Evolutionary conservation across 2,329 filamentous ascomycete species (phyloP).

Genomic region (Talaromyces sp.): DNA sequence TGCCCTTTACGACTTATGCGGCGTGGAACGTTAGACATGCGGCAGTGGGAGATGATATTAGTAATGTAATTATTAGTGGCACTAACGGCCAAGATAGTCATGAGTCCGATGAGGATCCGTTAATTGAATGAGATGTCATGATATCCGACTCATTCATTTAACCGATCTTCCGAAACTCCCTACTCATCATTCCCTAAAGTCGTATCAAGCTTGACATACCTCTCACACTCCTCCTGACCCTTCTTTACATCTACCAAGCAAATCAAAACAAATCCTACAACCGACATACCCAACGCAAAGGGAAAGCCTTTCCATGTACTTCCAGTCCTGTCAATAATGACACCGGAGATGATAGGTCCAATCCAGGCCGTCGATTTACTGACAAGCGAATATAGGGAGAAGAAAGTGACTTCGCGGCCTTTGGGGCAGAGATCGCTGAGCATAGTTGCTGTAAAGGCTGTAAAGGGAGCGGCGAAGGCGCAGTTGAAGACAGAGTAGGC

Average conservation of each 20-base stretch:
- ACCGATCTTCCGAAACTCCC: not conserved
- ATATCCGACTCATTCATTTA: not conserved
- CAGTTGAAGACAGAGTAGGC: constrained; percentile 7
- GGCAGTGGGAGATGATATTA: not conserved
- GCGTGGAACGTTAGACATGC: not conserved
- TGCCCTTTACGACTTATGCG: not conserved
- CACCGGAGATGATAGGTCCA: constrained; percentile 2
- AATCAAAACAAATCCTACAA: constrained; percentile 4
- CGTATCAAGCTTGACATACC: constrained; percentile 4
- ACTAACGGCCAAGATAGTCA: not conserved
- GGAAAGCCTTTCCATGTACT: constrained; percentile 4
- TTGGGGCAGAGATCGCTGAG: not conserved
- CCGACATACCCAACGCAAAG: constrained; percentile 3
- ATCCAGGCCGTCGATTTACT: constrained; percentile 5
- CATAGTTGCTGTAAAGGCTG: not conserved
- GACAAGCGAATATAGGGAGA: not conserved
- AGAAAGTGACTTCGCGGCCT: not conserved
- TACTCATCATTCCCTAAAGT: not conserved
- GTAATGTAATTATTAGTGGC: not conserved
- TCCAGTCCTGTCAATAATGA: not conserved
- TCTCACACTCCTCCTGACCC: constrained; percentile 3
- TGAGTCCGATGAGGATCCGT: not conserved
- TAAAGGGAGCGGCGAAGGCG: not conserved
- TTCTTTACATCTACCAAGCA: constrained; percentile 6
- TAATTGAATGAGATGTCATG: not conserved